Conservation (phyloP, 208 protist genomes). For the Porcisia deanei region DNA sequence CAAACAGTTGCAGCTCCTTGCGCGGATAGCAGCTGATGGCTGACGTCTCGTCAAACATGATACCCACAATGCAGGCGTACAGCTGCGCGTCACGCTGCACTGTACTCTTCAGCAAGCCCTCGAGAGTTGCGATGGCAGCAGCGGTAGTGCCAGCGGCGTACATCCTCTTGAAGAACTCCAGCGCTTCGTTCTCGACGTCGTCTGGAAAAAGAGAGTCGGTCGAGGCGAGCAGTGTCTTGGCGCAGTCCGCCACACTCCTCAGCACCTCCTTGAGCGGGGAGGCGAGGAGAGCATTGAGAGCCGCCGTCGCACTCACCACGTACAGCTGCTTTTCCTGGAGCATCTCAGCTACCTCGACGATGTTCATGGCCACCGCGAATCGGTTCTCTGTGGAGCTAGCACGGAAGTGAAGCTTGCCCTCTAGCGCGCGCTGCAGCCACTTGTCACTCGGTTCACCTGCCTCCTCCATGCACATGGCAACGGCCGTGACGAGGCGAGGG, state of each 20-base stretch:
- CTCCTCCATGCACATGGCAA: constrained; percentile 91
- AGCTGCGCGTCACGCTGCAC: constrained; percentile 77
- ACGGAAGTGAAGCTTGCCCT: constrained; percentile 83
- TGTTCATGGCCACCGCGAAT: constrained; percentile 82
- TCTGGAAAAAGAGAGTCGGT: constrained; percentile 81
- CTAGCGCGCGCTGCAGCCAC: constrained; percentile 82
- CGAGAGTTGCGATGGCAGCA: constrained; percentile 57
- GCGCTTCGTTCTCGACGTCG: constrained; percentile 85
- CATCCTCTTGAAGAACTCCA: constrained; percentile 84
- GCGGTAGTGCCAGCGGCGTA: constrained; percentile 65
- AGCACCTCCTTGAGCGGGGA: constrained; percentile 84
- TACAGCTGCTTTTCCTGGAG: constrained; percentile 81
- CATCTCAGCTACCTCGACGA: constrained; percentile 87
- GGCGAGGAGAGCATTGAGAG: constrained; percentile 72
- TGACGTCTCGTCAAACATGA: constrained; percentile 85
- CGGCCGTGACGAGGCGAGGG: constrained; percentile 78
- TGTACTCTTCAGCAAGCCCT: constrained; percentile 61
- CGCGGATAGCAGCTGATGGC: constrained; percentile 76
- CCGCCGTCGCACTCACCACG: constrained; percentile 77
- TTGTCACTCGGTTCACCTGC: constrained; percentile 72
- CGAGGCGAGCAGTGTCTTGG: constrained; percentile 64
- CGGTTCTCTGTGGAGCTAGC: constrained; percentile 84
- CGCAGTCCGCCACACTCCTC: constrained; percentile 72
- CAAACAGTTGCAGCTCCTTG: constrained; percentile 85
- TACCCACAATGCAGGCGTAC: constrained; percentile 84